Evolutionary conservation across 1,284 basidiomycete species (phyloP), one percentile per base, ranked within the genome.

Genomic region (Cystobasidiaceae sp.): DNA sequence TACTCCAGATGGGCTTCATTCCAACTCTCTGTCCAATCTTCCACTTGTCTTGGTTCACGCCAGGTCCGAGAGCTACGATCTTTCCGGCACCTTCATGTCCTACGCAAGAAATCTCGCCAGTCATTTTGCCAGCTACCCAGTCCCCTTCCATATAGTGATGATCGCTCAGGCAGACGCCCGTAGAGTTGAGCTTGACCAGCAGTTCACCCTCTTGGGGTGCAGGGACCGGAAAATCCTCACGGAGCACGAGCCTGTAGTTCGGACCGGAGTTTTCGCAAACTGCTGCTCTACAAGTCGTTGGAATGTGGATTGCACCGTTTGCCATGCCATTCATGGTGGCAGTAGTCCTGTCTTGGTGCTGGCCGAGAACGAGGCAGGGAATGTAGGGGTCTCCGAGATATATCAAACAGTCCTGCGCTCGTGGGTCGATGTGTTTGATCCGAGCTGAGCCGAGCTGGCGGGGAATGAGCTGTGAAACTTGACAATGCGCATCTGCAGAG

Each of bases 1-100:
- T 56, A 28, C 68, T 71, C 48, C 58, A 66, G 19, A 69, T 49
- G 15, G 68, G 68, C 59, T 69, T 69, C 55, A 68, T 57, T 0
- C 68, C 68, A 6, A 55, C 66, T 1, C 66, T 15, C 21, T 67
- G 44, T 4, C 68, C 68, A 8, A 69, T 41, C 50, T 69, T 66
- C 68, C 67, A 68, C 9, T 39, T 61, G 17, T 21, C 54, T 21
- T 34, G 32, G 21, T 69, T 54, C 6, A 63, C 66, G 30, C 48
- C 67, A n/a, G 37, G 41, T 1, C 67, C 67, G 2, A 68, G 32
- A 5, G 61, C 62, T 5, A 66, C 67, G 2, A 68, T 60, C 19
- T 43, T 23, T n/a, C 68, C 67, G 1, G 68, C 68, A 1, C 68
- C 67, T 41, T 68, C 67, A 52, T 69, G 68, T 11, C 66, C 67